Evolutionary conservation across 345 rosid species (phyloP), one percentile per base, ranked within the genome.

Genomic region (Camelina neglecta): DNA sequence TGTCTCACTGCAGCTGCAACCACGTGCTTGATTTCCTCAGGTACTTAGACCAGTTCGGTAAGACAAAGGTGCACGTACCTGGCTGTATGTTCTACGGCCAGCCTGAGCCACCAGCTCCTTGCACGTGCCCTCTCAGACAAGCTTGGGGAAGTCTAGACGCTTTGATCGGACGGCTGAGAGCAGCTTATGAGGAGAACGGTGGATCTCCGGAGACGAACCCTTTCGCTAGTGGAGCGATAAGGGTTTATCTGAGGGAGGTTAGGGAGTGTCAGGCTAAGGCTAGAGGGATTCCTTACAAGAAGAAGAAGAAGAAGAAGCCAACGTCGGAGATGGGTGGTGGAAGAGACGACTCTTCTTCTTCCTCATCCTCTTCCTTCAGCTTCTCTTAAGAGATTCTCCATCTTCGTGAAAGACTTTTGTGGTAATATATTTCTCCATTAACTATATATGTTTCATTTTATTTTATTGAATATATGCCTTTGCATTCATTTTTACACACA

Each of bases 71-170:
- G 42, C 95, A 90, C 75, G 73, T 86, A 8, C 88, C 85, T 71
- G 92, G 92, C 1, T 92, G 97, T 80, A 83, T 87, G 80, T 92
- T 89, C 75, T 92, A 81, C 18, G 97, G 97, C 0, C 92, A 88
- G 77, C 97, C 97, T 1, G 96, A 89, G 71, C 97, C 97, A 1
- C 97, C 97, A 5, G 96, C 93, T 35, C 93, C 97, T 21, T 92
- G 97, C 74, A 85, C 95, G 8, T 92, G 97, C 49, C 96, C 97
- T 1, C 86, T 89, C 2, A 78, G 91, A 60, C 97, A 92, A 79
- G 97, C 97, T 60, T 92, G 97, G 97, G 95, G 97, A 41, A 88
- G 93, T 69, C 97, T 92, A 5, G 97, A 91, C 73, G 97, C 97
- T 35, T 90, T 92, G 76, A 92, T 92, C 33, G 97, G 97, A 31